Conservation (phyloP, 495 filamentous ascomycete genomes). For the Aspergillus egyptiacus region DNA sequence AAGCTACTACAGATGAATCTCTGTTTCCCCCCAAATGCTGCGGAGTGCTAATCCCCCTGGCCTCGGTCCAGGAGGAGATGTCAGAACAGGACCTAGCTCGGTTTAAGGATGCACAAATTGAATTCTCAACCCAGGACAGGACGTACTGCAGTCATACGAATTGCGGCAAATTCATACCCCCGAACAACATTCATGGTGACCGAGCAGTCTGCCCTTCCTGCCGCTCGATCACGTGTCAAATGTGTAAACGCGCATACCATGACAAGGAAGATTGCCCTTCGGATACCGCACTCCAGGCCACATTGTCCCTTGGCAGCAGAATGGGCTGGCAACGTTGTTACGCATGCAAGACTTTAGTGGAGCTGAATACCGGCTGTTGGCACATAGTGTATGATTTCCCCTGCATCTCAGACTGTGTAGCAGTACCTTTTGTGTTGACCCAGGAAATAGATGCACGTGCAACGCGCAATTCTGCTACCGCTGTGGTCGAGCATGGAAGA, state of each 20-base stretch:
- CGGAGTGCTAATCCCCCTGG: constrained; percentile 16
- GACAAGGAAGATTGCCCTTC: constrained; percentile 49
- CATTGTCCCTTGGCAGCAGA: constrained; percentile 49
- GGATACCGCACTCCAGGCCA: constrained; percentile 32
- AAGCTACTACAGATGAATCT: constrained; percentile 18
- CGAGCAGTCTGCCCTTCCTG: constrained; percentile 38
- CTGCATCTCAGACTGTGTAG: not conserved
- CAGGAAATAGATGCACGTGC: constrained; percentile 3
- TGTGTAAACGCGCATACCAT: constrained; percentile 24
- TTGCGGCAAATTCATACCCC: constrained; percentile 37
- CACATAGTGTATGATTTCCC: constrained; percentile 55
- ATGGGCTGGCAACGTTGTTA: constrained; percentile 57
- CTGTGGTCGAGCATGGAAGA: constrained; percentile 3
- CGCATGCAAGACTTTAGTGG: constrained; percentile 53
- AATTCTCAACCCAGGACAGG: constrained; percentile 8
- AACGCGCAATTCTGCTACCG: constrained; percentile 3
- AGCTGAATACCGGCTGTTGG: constrained; percentile 51
- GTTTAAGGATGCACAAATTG: constrained; percentile 13
- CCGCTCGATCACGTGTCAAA: constrained; percentile 30
- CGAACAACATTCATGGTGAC: constrained; percentile 21
- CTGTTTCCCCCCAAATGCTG: constrained; percentile 27
- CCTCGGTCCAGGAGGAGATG: constrained; percentile 16
- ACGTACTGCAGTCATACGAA: constrained; percentile 17
- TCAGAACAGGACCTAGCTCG: constrained; percentile 13
- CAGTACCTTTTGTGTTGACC: not conserved